Evolutionary conservation across 345 rosid genomes (phyloP).

Genomic region (Draba incana): DNA sequence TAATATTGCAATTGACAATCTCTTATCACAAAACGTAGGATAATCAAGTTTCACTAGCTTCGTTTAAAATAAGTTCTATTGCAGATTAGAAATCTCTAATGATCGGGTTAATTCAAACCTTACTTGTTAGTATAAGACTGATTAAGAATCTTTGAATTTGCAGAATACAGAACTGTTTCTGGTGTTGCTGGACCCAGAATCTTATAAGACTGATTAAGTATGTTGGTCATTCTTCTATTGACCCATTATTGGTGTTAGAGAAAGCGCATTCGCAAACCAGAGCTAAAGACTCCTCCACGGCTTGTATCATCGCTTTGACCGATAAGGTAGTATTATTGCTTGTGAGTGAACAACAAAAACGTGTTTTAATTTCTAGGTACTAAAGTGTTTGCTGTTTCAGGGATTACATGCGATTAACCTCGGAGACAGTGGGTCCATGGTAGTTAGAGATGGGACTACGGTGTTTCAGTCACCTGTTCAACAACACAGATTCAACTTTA

Average conservation of each 20-base stretch:
- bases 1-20: too few relatives aligned
- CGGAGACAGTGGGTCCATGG: conserved; percentile 96
- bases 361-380: neutral
- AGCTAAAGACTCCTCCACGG: conserved; percentile 93
- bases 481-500: conserved; percentile 93
- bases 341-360: neutral
- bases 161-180: too few relatives aligned
- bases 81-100: too few relatives aligned
- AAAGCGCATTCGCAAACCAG: conserved; percentile 81
- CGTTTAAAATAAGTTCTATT: too few relatives aligned
- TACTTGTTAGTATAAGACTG: too few relatives aligned
- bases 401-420: conserved; percentile 82
- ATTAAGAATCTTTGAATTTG: too few relatives aligned
- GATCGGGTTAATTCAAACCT: too few relatives aligned
- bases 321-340: conserved; percentile 57
- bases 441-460: conserved; percentile 81
- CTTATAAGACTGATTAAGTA: too few relatives aligned
- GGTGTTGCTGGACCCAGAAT: too few relatives aligned
- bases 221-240: conserved; percentile 57
- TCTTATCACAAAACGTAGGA: too few relatives aligned
- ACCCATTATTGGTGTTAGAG: conserved; percentile 81
- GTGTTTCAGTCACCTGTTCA: conserved; percentile 90
- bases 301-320: conserved; percentile 81
- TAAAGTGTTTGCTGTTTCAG: conserved; percentile 37
- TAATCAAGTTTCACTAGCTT: too few relatives aligned